These are phyloP conservation scores for Bathelium albidoporum DNA, from an alignment of 495 filamentous ascomycete genomes.

Conservation along the genomic window DNA sequence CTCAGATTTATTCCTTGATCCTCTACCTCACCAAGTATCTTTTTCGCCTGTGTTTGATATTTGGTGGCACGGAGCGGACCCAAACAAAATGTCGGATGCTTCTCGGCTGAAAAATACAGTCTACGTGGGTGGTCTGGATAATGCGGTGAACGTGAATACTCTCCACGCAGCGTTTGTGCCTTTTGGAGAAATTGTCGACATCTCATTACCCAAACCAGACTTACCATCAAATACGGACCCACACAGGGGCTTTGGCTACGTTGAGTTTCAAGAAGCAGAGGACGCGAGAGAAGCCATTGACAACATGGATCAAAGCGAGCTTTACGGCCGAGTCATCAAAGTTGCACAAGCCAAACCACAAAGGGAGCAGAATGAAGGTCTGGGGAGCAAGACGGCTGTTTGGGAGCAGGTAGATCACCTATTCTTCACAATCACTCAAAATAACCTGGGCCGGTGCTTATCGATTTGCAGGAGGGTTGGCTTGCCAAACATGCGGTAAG, in stretches of 20 bases:
- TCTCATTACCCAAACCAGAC: constrained; percentile 80
- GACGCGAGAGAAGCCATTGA: constrained; percentile 95
- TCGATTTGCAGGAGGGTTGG: constrained; percentile 83
- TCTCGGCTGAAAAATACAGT: constrained; percentile 81
- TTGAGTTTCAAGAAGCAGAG: constrained; percentile 77
- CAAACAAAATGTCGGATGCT: constrained; percentile 58
- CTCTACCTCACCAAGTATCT: too few species aligned
- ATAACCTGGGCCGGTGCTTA: constrained; percentile 24
- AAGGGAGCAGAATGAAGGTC: constrained; percentile 73
- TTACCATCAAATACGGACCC: constrained; percentile 53
- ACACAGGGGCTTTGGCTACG: constrained; percentile 91
- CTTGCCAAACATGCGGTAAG: constrained; percentile 80
- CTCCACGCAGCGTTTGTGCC: constrained; percentile 89
- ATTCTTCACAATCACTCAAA: constrained; percentile 11
- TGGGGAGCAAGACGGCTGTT: constrained; percentile 90
- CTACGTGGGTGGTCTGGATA: constrained; percentile 82
- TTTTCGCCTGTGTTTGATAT: not conserved
- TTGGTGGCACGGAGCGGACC: constrained; percentile 11
- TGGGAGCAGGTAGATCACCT: constrained; percentile 79
- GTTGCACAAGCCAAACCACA: constrained; percentile 87
- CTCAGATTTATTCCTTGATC: not conserved
- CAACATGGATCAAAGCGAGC: constrained; percentile 96
- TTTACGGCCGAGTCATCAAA: constrained; percentile 88
- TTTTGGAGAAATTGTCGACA: constrained; percentile 86
- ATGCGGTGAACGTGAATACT: constrained; percentile 58